Percentiles rank a stretch among this genome's conserved stretches.
These are phyloP conservation scores for Paecilomyces dactylethromorphus DNA, from an alignment of 2,329 filamentous ascomycete species.

Conservation along the genomic window DNA sequence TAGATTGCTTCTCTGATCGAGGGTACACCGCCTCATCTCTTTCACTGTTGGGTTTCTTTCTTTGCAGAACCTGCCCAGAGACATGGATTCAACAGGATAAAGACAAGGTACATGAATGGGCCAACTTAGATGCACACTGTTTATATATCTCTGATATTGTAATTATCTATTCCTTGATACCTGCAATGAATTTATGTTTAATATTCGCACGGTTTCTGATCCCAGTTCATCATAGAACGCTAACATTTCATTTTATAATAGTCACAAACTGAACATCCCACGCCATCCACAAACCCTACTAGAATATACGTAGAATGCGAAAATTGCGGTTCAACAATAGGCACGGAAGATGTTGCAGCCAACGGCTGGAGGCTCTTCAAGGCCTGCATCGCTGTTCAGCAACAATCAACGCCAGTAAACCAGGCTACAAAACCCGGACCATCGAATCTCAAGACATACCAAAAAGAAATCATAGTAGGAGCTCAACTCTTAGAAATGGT, in stretches of 20 bases:
- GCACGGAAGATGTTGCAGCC: conserved; percentile 33
- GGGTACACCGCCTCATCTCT: conserved; percentile 11
- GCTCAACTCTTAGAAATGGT: conserved; percentile 51
- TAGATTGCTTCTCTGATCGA: conserved; percentile 10
- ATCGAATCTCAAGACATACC: conserved; percentile 21
- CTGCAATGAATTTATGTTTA: background rate
- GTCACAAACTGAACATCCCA: conserved; percentile 22
- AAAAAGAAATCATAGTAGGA: conserved; percentile 39
- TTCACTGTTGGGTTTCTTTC: conserved; percentile 15
- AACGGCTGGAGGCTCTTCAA: conserved; percentile 47
- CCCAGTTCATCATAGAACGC: conserved; percentile 8
- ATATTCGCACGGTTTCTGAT: background rate
- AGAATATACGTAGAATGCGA: conserved; percentile 20
- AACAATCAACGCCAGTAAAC: conserved; percentile 16
- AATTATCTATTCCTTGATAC: background rate
- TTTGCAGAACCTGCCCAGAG: conserved; percentile 12
- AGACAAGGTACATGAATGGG: conserved; percentile 27
- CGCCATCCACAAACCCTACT: conserved; percentile 9
- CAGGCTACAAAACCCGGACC: conserved; percentile 21
- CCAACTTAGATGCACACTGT: background rate
- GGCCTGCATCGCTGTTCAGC: conserved; percentile 33
- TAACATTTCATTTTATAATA: background rate
- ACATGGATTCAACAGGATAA: conserved; percentile 26
- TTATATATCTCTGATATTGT: background rate
- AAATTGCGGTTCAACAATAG: conserved; percentile 24